These are phyloP conservation scores for Hyaloperonospora arabidopsidis DNA, from an alignment of 352 stramenopile genomes.

Conservation along the genomic window DNA sequence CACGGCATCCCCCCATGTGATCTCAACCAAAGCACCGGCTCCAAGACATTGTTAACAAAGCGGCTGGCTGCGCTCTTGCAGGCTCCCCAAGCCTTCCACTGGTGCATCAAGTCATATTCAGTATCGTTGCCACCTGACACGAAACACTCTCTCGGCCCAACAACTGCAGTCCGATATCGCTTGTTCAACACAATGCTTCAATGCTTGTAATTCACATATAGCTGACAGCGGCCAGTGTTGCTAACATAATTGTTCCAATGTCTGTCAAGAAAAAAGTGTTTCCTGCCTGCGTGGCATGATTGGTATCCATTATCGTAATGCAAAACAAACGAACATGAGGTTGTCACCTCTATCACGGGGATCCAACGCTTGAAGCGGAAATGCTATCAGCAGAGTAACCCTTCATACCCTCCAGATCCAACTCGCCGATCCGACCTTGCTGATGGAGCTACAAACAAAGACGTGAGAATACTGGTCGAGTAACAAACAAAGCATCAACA, in stretches of 20 bases:
- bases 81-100: constrained; percentile 29
- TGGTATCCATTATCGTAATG: constrained; percentile 11
- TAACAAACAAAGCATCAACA: not conserved
- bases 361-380: constrained; percentile 46
- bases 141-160: constrained; percentile 1
- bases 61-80: constrained; percentile 32
- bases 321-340: constrained; percentile 19
- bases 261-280: too few species aligned
- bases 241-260: too few species aligned
- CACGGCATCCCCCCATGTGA: constrained; percentile 65
- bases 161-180: constrained; percentile 45
- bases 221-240: too few species aligned
- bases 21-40: constrained; percentile 43
- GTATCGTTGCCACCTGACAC: constrained; percentile 14
- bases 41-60: constrained; percentile 43
- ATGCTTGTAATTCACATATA: constrained; percentile 13
- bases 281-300: too few species aligned
- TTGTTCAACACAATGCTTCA: constrained; percentile 63
- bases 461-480: constrained; percentile 5
- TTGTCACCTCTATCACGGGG: constrained; percentile 20
- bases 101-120: constrained; percentile 67
- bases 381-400: constrained; percentile 31
- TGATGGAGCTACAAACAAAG: constrained; percentile 44
- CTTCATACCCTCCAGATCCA: constrained; percentile 34
- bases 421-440: constrained; percentile 39